Evolutionary conservation across 805 yeast genomes (phyloP), one percentile per base, ranked within the genome.

Genomic region (Suhomyces sp.): DNA sequence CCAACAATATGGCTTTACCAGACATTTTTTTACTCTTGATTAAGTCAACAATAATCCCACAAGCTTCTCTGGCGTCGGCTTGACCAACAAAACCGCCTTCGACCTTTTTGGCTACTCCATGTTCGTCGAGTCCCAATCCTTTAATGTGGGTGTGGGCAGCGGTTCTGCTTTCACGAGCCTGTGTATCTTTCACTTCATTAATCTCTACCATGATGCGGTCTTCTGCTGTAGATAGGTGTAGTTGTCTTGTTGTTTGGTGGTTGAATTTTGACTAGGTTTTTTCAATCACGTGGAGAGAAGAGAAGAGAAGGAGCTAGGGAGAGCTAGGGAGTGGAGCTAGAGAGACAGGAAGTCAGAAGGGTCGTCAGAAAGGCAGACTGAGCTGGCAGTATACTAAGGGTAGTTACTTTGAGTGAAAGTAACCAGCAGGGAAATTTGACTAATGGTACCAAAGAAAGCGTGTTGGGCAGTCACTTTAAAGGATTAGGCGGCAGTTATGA

Each of bases 71-170:
- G 17, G 94, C 94, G 52, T 76, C 79, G 31, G 74, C 70, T 68
- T 87, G 94, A 51, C 92, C 94, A 49, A 87, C 89, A 70, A 87
- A 87, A 22, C 98, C 98, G 49, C 94, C 96, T 64, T 92, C 97
- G 40, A 86, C 81, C 46, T 80, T 81, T 60, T 88, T 87, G 31
- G 98, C 97, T 38, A 79, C 70, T 38, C 97, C 96, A 56, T 81
- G 85, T 60, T 92, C 98, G 67, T 93, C 97, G 48, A 93, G 77
- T 2, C 99, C 99, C 17, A 93, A 80, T 2, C 98, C 98, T 63
- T 87, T 87, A 78, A 93, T 93, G 68, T 93, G 99, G 2, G 99
- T 92, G 68, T 93, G 99, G 4, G 99, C 94, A 1, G 98, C 97
- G 1, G 96, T 89, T 59, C 96, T 80, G 53, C 81, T 76, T 54